Base-by-base conservation (phyloP, 1,284 basidiomycete genomes). In the Rhodofomes roseus region DNA sequence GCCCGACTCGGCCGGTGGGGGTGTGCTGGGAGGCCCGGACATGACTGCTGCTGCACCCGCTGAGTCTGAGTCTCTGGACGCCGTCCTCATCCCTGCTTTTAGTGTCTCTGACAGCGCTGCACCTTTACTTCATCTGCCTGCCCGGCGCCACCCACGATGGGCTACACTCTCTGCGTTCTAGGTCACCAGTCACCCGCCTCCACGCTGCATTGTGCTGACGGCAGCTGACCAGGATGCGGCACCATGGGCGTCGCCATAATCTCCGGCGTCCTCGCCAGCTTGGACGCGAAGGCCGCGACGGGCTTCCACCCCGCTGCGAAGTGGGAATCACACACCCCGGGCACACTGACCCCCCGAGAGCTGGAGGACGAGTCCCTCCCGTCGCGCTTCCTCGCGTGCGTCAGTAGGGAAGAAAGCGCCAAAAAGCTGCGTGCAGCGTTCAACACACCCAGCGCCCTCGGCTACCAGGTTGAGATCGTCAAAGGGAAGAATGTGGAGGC, bases 221-320 rank as follows among this genome's bases (percentile, higher is more conserved):
- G 68, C 58, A 52, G 44, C 31, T 20, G 53, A 48, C 56, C 70
- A 93, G 95, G 95, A 82, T 99, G 97, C 76, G 97, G 97, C 60
- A 99, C 97, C 7, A 99, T 99, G 97, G 97, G 97, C 59, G 79
- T 98, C 65, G 95, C 97, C 61, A 85, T 99, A 72, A 85, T 97
- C 52, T 97, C 96, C 31, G 97, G 95, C 57, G 87, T 96, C 43
- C 77, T 96, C 53, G 84, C 88, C 62, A 89, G 89, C 71, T 81
- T 93, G 52, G 80, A 88, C 62, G 73, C 79, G 79, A 77, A 66
- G 67, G 78, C 59, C 70, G 70, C 52, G 56, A 72, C 66, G 56
- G 73, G 68, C 55, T 36, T 64, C 65, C 60, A 60, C 65, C 44
- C 73, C 54, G 50, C 67, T 54, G 65, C 66, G 40, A 89, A 89